A percentile compares a stretch with the other conserved stretches of the same genome.
phyloP scores from a whole-genome alignment of 805 yeast species.

The Kluyveromyces siamensis region DNA sequence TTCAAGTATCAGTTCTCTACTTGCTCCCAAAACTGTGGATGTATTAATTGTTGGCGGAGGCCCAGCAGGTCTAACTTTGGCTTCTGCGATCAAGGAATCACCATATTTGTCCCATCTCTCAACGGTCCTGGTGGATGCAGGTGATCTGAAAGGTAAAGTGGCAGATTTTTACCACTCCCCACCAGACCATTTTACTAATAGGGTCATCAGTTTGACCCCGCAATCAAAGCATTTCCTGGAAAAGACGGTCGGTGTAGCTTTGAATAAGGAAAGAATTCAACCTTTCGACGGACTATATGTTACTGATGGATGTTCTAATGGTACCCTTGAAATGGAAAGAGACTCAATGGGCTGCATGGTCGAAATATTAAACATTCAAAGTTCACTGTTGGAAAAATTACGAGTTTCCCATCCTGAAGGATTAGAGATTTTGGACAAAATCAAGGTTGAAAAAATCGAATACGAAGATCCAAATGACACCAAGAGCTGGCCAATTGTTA shows the following conservation, averaged over 20 bases:
- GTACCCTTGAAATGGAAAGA: conserved; percentile 63
- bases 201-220: conserved; percentile 84
- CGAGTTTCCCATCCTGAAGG: conserved; percentile 32
- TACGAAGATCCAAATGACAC: conserved; percentile 25
- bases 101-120: conserved; percentile 49
- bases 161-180: conserved; percentile 31
- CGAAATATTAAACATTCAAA: conserved; percentile 78
- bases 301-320: conserved; percentile 71
- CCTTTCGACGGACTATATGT: conserved; percentile 76
- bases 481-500: conserved; percentile 69
- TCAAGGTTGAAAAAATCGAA: conserved; percentile 54
- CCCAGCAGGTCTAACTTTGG: conserved; percentile 87
- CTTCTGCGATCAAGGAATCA: conserved; percentile 70
- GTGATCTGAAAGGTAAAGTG: conserved; percentile 43
- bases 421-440: conserved; percentile 48
- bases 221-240: conserved; percentile 58
- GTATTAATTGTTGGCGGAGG: conserved; percentile 93
- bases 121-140: conserved; percentile 68
- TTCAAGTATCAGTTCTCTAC: neutral
- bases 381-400: conserved; percentile 52
- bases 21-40: conserved; percentile 37
- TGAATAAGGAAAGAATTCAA: conserved; percentile 63
- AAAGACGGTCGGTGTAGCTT: conserved; percentile 68
- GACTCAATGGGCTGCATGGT: conserved; percentile 69
- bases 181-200: conserved; percentile 51